A percentile compares a stretch with the other conserved stretches of the same genome.
Conservation (phyloP, 1,284 basidiomycete species). For the Puccinia coronata region DNA sequence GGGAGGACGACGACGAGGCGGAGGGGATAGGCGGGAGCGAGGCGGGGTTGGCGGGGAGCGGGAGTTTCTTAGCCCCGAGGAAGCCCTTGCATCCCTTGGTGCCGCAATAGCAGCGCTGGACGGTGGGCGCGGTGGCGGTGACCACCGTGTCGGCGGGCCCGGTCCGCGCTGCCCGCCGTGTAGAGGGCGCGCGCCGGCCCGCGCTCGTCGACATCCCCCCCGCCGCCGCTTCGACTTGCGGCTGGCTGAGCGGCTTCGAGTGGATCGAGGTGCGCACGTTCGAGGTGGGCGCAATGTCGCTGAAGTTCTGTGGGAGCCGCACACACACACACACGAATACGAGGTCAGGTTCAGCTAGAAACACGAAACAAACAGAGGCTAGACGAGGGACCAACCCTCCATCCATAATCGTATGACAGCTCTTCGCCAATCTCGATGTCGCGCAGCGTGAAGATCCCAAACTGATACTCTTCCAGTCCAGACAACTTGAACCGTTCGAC, state of each 20-base stretch:
- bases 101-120: slow-evolving; percentile 43
- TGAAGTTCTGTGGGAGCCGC: slow-evolving; percentile 20
- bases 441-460: slow-evolving; percentile 41
- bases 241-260: background rate
- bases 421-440: slow-evolving; percentile 48
- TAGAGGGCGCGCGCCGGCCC: background rate
- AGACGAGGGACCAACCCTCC: slow-evolving; percentile 32
- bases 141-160: background rate
- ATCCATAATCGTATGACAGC: slow-evolving; percentile 42
- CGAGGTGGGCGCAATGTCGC: slow-evolving; percentile 47
- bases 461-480: slow-evolving; percentile 45
- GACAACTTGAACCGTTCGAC: slow-evolving; percentile 46
- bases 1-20: no score
- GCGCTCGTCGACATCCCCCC: background rate
- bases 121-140: slow-evolving; percentile 42
- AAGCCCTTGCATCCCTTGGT: slow-evolving; percentile 46
- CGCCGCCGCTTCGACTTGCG: background rate
- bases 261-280: slow-evolving; percentile 36
- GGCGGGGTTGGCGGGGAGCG: background rate
- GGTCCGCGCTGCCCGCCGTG: background rate
- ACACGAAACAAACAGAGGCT: background rate
- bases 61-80: slow-evolving; percentile 30
- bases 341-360: background rate
- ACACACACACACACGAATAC: background rate
- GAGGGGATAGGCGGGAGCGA: background rate